Evolutionary conservation across 352 stramenopile genomes (phyloP), one percentile per base, ranked within the genome.

Genomic region (Pythium aristosporum): DNA sequence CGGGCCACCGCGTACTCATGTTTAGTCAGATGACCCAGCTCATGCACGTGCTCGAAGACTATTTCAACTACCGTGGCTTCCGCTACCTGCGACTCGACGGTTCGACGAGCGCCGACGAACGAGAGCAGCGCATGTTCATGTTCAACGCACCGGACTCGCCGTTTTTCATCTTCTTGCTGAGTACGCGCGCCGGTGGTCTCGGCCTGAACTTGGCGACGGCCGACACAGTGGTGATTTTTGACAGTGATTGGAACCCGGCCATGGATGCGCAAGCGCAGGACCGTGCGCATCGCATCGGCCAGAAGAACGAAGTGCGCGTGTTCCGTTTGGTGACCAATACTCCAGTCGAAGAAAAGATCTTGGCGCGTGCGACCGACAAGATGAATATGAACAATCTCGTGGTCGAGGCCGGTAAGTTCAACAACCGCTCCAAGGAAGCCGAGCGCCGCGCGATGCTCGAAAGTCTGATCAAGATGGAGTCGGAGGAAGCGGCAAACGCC

Each of bases 161-260:
- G 5, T 92, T 80, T 69, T 99, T 99, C 67, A 89, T 91, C 32
- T 99, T 99, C 73, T 75, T 99, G 16, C 75, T 99, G 30, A 98
- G 87, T 71, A 99, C 98, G 20, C 85, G 97, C 9, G 97, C 97
- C 25, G 98, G 98, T 67, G 98, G 98, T 23, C 78, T 99, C 28
- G 98, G 98, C 23, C 69, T 99, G 21, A 99, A 99, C 74, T 87
- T 99, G 25, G 96, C 95, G 32, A 97, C 96, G 21, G 98, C 98
- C 28, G 97, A 99, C 68, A 99, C 97, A 6, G 97, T 99, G 8
- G 97, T 99, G 44, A 99, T 99, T 72, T 99, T 99, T 67, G 98
- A 99, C 69, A 98, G 88, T 65, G 98, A 99, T 72, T 99, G 97
- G 97, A 99, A 99, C 75, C 98, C 98, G n/a, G 92, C 97, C 41